Percentiles rank a stretch among this genome's conserved stretches.
phyloP scores from a whole-genome alignment of 164 flowering plant species.

The Echeveria elegans region DNA sequence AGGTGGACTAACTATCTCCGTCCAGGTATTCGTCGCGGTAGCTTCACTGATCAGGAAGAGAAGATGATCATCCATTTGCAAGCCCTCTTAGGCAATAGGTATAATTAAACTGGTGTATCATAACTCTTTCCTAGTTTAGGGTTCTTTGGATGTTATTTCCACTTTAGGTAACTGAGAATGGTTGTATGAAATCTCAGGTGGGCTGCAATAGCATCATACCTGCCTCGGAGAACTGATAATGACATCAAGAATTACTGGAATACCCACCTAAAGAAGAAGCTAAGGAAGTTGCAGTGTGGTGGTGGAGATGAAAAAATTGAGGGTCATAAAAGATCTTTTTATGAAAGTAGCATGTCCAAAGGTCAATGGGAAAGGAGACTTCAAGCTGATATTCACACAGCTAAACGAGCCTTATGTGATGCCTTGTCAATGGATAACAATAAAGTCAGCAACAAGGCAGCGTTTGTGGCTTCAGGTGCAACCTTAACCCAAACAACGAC shows the following conservation, averaged over 20 bases:
- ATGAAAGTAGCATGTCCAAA: constrained; percentile 26
- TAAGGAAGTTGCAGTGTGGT: constrained; percentile 28
- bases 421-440: constrained; percentile 39
- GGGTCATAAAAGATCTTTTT: constrained; percentile 22
- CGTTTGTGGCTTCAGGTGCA: background rate
- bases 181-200: constrained; percentile 33
- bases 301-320: constrained; percentile 16
- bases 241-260: constrained; percentile 88
- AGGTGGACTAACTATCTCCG: constrained; percentile 94
- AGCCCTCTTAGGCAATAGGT: constrained; percentile 91
- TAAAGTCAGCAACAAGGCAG: constrained; percentile 26
- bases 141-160: background rate
- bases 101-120: background rate
- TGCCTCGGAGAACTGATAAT: constrained; percentile 79
- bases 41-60: constrained; percentile 85
- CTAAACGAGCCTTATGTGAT: constrained; percentile 72
- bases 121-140: background rate
- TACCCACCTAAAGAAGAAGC: constrained; percentile 78
- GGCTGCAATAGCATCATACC: constrained; percentile 93
- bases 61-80: constrained; percentile 94
- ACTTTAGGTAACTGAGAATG: background rate
- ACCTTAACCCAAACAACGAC: background rate
- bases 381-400: constrained; percentile 78
- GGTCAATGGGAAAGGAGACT: constrained; percentile 97
- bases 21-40: constrained; percentile 82